Conservation (phyloP, 225 moss, liverwort and hornwort species). For the Pseudisothecium myosuroides region DNA sequence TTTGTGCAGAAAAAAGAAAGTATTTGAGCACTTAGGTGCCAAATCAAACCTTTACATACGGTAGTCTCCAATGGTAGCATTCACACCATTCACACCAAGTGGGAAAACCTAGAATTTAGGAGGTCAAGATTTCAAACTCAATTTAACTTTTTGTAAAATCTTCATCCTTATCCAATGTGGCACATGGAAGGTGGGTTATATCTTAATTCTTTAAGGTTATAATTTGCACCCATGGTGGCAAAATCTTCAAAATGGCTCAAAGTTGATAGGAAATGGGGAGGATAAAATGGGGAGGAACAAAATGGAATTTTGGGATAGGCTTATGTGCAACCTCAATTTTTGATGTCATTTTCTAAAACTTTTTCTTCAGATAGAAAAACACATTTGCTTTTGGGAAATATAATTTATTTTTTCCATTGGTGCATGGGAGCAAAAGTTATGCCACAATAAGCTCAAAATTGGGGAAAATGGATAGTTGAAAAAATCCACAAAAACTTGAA, state of each 20-base stretch:
- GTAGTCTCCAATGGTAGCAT: not conserved
- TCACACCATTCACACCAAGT: not conserved
- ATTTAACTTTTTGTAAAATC: not conserved
- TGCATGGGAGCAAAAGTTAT: not conserved
- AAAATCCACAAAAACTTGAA: not conserved
- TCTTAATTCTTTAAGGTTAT: not conserved
- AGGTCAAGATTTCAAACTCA: not conserved
- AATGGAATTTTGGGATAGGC: not conserved
- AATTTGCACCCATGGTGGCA: not conserved
- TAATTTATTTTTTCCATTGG: not conserved
- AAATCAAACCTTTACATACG: too few species aligned
- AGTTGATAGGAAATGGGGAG: not conserved
- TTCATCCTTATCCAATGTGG: not conserved
- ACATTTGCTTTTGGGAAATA: too few species aligned
- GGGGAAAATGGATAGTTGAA: not conserved
- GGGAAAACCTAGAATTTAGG: not conserved
- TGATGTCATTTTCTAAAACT: rapidly evolving
- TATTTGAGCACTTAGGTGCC: too few species aligned
- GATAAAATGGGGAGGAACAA: not conserved
- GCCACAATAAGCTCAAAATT: not conserved
- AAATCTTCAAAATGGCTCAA: not conserved
- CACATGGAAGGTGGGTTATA: not conserved
- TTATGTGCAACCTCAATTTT: rapidly evolving
- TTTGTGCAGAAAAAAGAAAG: too few species aligned
- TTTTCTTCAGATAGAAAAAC: not conserved